A percentile compares a stretch with the other conserved stretches of the same genome.
Evolutionary conservation across 257 asterid species (phyloP).

Genomic region (Solanum paucissectum): DNA sequence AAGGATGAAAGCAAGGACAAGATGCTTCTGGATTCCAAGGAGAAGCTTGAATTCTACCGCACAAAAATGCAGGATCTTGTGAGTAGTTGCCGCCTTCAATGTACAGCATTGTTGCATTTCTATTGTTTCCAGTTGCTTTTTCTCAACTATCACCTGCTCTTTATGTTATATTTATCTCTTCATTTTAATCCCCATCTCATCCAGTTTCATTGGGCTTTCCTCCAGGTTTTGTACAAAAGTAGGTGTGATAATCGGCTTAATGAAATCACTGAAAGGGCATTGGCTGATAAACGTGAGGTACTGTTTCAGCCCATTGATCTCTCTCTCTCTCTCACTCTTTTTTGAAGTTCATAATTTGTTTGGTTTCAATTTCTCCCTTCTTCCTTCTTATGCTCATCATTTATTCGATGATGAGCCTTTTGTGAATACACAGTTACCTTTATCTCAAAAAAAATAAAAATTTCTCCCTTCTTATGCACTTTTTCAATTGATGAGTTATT

Average conservation of each 20-base stretch:
- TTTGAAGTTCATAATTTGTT: background rate
- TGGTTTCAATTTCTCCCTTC: background rate
- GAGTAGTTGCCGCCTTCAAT: conserved; percentile 22
- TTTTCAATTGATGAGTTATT: background rate
- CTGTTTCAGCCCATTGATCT: conserved; percentile 1
- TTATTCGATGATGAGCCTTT: too few species aligned
- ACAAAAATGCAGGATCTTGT: conserved; percentile 98
- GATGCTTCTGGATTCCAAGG: conserved; percentile 74
- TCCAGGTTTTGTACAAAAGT: conserved; percentile 90
- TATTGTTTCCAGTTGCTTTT: background rate
- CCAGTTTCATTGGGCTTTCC: background rate
- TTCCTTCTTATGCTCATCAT: too few species aligned
- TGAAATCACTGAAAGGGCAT: conserved; percentile 94
- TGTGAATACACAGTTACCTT: too few species aligned
- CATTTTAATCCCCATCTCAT: background rate
- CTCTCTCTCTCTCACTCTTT: background rate
- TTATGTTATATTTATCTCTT: background rate
- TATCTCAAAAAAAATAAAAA: too few species aligned
- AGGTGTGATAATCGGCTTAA: conserved; percentile 96
- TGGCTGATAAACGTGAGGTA: conserved; percentile 93
- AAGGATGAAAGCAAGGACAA: conserved; percentile 74
- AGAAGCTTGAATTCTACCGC: conserved; percentile 90
- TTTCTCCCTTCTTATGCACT: background rate
- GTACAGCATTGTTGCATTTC: background rate
- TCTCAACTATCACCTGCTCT: background rate